Percentiles rank a stretch among this genome's conserved stretches.
Conservation (phyloP, 495 filamentous ascomycete genomes). For the Oidiodendron maius region DNA sequence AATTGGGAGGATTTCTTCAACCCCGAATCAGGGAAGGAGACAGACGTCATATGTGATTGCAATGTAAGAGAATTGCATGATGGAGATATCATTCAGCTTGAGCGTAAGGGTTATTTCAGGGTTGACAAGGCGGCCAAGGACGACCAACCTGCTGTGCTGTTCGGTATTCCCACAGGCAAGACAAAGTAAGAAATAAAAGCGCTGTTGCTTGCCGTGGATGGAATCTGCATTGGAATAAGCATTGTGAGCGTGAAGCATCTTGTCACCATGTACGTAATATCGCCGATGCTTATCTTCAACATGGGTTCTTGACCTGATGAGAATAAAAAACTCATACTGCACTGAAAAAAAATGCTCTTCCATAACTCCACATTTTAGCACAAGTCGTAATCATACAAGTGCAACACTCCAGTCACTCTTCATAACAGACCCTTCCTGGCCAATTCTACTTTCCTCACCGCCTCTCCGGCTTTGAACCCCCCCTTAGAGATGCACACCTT, state of each 20-base stretch:
- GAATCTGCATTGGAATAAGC: no score
- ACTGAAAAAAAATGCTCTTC: no score
- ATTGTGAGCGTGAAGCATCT: no score
- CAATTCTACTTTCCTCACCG: slow-evolving; percentile 72
- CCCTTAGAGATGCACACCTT: slow-evolving; percentile 78
- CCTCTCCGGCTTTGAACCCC: slow-evolving; percentile 70
- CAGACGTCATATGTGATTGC: slow-evolving; percentile 60
- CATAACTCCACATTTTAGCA: background rate
- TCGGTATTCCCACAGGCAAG: slow-evolving; percentile 68
- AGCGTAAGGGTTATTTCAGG: slow-evolving; percentile 76
- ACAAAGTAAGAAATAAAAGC: slow-evolving; percentile 24
- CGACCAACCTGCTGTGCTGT: slow-evolving; percentile 52
- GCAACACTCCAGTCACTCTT: no score
- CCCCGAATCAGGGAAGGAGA: slow-evolving; percentile 58
- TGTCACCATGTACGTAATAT: no score
- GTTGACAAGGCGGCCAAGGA: slow-evolving; percentile 43
- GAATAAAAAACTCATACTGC: no score
- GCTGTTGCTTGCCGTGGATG: background rate
- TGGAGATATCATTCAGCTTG: slow-evolving; percentile 76
- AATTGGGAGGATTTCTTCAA: slow-evolving; percentile 66
- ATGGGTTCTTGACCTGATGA: no score
- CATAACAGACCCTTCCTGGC: slow-evolving; percentile 78
- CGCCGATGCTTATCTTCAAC: no score
- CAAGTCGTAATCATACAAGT: no score
- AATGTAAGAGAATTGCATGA: slow-evolving; percentile 65